Evolutionary conservation across 495 filamentous ascomycete species (phyloP), one percentile per base, ranked within the genome.

Genomic region (Penicillium parvum): DNA sequence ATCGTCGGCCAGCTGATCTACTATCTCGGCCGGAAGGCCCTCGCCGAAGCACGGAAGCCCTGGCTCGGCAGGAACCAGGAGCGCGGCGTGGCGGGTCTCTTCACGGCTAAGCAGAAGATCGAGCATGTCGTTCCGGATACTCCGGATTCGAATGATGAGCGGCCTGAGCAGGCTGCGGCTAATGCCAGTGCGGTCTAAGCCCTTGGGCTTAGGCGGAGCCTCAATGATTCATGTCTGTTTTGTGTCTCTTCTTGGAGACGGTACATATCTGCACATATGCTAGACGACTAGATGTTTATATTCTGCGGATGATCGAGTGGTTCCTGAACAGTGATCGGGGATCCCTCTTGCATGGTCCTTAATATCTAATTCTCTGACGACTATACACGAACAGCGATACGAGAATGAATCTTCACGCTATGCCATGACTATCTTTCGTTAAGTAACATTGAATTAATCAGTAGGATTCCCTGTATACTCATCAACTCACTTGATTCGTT

Each of bases 1-100:
- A 81, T 97, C 43, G 25, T 88, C 6, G 91, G 92, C 2, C 71
- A 89, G 47, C 67, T 90, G 15, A 75, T 86, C 18, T 98, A 96
- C 55, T 96, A 89, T 63, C 63, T 90, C 4, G 83, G 83, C 3
- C 85, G 85, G 32, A 79, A 77, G 42, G 61, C 62, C 1, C 64
- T 96, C 32, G 92, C 88, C n/a, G 92, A 98, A 62, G 79, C 84
- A 27, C 82, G 81, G 64, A 98, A 98, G 76, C 92, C 92, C 4
- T 98, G 92, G 92, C 65, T 98, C 26, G 92, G 92, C 2, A 68
- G 76, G 37, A 79, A 86, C 49, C 92, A 98, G 75, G 83, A 90
- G 56, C 64, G 74, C 4, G 92, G 92, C 18, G 73, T 94, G 30
- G 77, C 74, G 10, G 92, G 92, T 10, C 48, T 95, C 29, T 91